A percentile compares a stretch with the other conserved stretches of the same genome.
These are phyloP conservation scores for Micractinium sp. DNA, from an alignment of 139 green algal genomes.

Conservation along the genomic window DNA sequence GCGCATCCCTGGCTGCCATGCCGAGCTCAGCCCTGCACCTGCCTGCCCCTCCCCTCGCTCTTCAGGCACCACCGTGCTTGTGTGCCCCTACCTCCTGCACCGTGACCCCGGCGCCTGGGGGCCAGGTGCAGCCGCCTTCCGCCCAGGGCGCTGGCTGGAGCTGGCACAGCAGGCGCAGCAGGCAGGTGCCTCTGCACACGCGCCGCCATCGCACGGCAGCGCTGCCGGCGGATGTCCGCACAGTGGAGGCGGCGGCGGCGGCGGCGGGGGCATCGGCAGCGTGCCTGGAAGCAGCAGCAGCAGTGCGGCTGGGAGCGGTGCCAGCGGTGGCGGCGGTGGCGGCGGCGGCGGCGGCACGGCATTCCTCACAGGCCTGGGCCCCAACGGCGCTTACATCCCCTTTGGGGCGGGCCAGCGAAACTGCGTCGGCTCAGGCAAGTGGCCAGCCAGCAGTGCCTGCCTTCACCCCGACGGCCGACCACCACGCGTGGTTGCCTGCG, in stretches of 20 bases:
- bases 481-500: neutral
- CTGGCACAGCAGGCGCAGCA: conserved; percentile 20
- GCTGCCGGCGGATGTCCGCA: neutral
- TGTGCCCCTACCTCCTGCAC: conserved; percentile 88
- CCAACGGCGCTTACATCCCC: conserved; percentile 74
- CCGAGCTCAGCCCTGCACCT: neutral
- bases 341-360: conserved; percentile 32
- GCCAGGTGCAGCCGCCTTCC: conserved; percentile 56
- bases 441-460: neutral
- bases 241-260: neutral
- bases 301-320: neutral
- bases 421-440: conserved; percentile 84
- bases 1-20: no score
- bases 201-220: neutral
- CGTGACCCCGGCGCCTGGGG: conserved; percentile 58
- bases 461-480: neutral
- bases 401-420: conserved; percentile 83
- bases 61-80: conserved; percentile 72
- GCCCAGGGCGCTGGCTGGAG: conserved; percentile 74
- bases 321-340: neutral
- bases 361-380: conserved; percentile 62
- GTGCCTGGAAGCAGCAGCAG: neutral
- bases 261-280: neutral
- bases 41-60: neutral
- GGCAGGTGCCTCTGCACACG: neutral